These are phyloP conservation scores for Azolla pinnata DNA, from an alignment of 75 land plant genomes.

Conservation along the genomic window DNA sequence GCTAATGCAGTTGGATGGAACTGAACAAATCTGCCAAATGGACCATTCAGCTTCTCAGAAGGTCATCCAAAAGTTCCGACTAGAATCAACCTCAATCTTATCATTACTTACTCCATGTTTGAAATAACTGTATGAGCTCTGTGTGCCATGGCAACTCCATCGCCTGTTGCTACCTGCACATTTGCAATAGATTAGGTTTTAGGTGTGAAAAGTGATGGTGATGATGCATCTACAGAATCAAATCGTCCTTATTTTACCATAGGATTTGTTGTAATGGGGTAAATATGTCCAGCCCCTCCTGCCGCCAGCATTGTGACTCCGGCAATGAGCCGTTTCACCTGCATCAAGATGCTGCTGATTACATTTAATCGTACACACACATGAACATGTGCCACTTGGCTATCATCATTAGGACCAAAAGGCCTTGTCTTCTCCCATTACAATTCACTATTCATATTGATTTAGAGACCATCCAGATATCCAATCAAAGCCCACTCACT, in stretches of 20 bases:
- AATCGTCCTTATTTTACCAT: no score
- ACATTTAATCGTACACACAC: no score
- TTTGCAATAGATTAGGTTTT: no score
- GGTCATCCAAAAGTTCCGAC: not conserved
- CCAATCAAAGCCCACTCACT: no score
- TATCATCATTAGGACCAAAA: no score
- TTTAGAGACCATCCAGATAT: no score
- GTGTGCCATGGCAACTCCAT: slow-evolving; percentile 97
- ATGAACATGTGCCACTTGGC: no score
- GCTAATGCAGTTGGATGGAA: slow-evolving; percentile 99
- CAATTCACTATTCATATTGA: no score
- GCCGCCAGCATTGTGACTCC: slow-evolving; percentile 94
- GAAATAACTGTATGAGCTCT: slow-evolving; percentile 93
- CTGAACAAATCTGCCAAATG: slow-evolving; percentile 71
- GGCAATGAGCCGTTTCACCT: slow-evolving; percentile 78
- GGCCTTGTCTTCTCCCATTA: no score
- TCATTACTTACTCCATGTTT: slow-evolving; percentile 93
- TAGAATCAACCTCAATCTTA: not conserved
- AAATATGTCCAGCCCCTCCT: slow-evolving; percentile 97
- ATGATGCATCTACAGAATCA: no score
- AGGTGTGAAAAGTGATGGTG: no score
- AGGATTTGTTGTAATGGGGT: slow-evolving; percentile 94
- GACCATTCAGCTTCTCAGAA: not conserved
- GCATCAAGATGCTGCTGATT: no score
- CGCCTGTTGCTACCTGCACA: slow-evolving; percentile 87